Evolutionary conservation across 345 rosid species (phyloP).

Genomic region (Gossypium raimondii): DNA sequence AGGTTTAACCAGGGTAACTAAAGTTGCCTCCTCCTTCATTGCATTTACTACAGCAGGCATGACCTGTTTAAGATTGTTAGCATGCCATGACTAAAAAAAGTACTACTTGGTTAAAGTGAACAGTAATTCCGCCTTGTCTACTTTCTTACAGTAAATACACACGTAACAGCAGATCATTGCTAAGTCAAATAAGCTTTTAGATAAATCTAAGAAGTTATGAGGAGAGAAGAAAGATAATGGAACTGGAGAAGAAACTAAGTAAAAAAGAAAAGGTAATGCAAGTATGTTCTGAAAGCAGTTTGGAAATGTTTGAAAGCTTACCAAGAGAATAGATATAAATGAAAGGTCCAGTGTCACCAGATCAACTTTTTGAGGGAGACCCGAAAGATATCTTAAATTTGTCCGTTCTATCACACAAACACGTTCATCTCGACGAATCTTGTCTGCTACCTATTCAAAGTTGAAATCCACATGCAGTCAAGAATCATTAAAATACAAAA

Average conservation of each 20-base stretch:
- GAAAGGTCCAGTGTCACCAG: slow-evolving; percentile 94
- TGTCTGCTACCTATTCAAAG: slow-evolving; percentile 73
- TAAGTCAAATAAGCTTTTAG: neutral
- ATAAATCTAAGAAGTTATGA: neutral
- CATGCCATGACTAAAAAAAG: neutral
- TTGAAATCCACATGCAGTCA: slow-evolving; percentile 7
- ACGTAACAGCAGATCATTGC: neutral
- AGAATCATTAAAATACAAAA: slow-evolving; percentile 10
- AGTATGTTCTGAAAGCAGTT: neutral
- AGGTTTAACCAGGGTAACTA: slow-evolving; percentile 84
- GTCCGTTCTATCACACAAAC: slow-evolving; percentile 79
- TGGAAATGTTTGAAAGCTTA: slow-evolving; percentile 25
- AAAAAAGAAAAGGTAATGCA: neutral
- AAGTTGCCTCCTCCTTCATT: slow-evolving; percentile 72
- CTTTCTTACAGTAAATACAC: neutral
- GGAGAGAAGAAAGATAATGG: neutral
- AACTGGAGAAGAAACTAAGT: neutral
- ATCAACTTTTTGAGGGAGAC: slow-evolving; percentile 82
- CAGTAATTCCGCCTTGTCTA: neutral
- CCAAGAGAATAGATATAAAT: slow-evolving; percentile 86
- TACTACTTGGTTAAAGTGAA: neutral
- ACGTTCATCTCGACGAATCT: slow-evolving; percentile 68
- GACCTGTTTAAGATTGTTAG: slow-evolving; percentile 42
- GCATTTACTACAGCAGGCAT: slow-evolving; percentile 85
- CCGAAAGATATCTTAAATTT: slow-evolving; percentile 79